Evolutionary conservation across 2,329 filamentous ascomycete species (phyloP), one percentile per base, ranked within the genome.

Genomic region (Phialemoniopsis sp.): DNA sequence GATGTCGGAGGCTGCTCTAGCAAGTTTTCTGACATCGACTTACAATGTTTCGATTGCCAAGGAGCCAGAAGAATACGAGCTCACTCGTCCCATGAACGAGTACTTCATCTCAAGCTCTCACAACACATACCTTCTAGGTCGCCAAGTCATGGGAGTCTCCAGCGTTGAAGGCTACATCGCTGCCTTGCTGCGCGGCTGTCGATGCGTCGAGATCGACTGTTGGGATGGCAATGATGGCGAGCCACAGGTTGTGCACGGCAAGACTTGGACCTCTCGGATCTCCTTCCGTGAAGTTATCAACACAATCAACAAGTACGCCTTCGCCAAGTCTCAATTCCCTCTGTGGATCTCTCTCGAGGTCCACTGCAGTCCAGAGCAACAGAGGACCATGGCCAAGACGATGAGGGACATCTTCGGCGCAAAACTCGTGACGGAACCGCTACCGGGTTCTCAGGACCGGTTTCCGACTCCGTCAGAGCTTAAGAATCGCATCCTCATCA

Each of bases 101-200:
- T 98, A 98, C 63, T 96, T 89, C 68, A 93, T 98, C 49, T 97
- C 91, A 2, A 96, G 90, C 67, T 97, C 93, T 2, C 93, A 98
- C 72, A 98, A 98, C 63, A 98, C 93, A 0, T 98, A 98, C 55
- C 81, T 98, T 1, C 73, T 94, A 5, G 93, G 93, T 13, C 83
- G 90, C 39, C 93, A 98, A 60, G 83, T 97, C 3, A 85, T 82
- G 10, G 91, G 91, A 19, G 79, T 87, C 33, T 96, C 93, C 3
- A 97, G 90, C 56, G 87, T 94, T 3, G 93, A 98, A 61, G 89
- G 89, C 32, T 98, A 98, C 64, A 94, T 97, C 51, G 82, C 82
- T 8, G 88, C 90, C 4, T 75, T 98, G 7, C 82, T 87, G 46
- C 85, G 87, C 44, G 90, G 90, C 8, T 98, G 93, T 59, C 86